These are phyloP conservation scores for Annulohypoxylon stygium DNA, from an alignment of 495 filamentous ascomycete species.

Conservation along the genomic window DNA sequence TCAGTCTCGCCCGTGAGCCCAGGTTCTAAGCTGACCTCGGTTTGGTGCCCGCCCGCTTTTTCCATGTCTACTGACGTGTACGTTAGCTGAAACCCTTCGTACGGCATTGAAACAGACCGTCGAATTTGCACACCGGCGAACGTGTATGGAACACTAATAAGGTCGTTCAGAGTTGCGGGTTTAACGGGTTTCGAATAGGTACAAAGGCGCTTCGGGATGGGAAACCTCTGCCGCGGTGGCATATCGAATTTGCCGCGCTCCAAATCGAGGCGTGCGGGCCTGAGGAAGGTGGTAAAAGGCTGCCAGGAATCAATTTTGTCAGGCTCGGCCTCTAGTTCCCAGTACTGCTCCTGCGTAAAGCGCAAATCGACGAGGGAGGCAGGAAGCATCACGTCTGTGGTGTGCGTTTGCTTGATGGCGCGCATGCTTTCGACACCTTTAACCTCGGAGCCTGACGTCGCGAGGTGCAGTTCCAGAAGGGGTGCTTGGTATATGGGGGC, in stretches of 20 bases:
- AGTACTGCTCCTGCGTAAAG: constrained; percentile 54
- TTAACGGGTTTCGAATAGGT: not conserved
- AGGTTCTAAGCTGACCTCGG: constrained; percentile 61
- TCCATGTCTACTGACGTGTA: constrained; percentile 63
- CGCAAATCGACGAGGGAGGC: constrained; percentile 55
- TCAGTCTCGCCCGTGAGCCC: not conserved
- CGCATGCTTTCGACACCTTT: constrained; percentile 39
- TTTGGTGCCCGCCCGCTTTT: constrained; percentile 54
- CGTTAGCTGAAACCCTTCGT: constrained; percentile 53
- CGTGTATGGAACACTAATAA: constrained; percentile 57
- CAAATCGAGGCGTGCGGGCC: constrained; percentile 52
- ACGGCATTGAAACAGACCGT: constrained; percentile 52
- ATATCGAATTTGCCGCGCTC: constrained; percentile 52
- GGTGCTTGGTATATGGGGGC: constrained; percentile 43
- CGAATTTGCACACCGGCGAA: constrained; percentile 62
- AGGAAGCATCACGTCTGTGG: constrained; percentile 56
- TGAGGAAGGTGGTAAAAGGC: constrained; percentile 56
- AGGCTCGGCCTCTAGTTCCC: constrained; percentile 35
- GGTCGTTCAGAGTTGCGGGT: constrained; percentile 21
- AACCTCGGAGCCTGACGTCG: constrained; percentile 46
- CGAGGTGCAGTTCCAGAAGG: constrained; percentile 56
- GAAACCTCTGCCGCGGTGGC: constrained; percentile 53
- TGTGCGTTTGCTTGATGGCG: constrained; percentile 33
- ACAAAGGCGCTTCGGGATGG: constrained; percentile 53
- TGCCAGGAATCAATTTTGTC: constrained; percentile 43